Percentiles rank a stretch among this genome's conserved stretches.
Conservation (phyloP, 2,329 filamentous ascomycete species). For the Aspergillus fischeri region DNA sequence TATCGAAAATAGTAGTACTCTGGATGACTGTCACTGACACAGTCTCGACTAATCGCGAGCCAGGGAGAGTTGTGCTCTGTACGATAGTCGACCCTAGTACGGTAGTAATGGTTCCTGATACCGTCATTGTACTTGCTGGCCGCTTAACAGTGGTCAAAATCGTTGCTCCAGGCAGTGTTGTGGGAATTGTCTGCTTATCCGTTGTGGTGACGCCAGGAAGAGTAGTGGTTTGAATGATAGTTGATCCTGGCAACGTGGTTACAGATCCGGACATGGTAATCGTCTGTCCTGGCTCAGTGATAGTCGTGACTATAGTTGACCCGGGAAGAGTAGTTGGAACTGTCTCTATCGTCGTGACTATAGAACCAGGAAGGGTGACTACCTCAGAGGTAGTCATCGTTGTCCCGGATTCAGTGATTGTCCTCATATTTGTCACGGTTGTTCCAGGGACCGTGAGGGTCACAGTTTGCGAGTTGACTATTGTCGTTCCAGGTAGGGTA, state of each 20-base stretch:
- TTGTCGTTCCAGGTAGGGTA: background rate
- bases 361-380: background rate
- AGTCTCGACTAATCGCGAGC: background rate
- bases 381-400: slow-evolving; percentile 10
- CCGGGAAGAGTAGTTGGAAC: background rate
- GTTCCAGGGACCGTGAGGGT: background rate
- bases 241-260: slow-evolving; percentile 16
- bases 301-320: background rate
- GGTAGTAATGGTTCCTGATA: background rate
- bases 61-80: background rate
- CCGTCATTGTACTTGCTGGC: background rate
- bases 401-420: background rate
- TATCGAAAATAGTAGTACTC: slow-evolving; percentile 13
- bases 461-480: background rate
- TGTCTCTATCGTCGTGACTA: background rate
- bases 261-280: background rate
- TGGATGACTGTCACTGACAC: slow-evolving; percentile 13
- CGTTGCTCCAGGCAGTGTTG: background rate
- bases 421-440: background rate
- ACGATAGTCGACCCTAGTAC: background rate
- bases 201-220: background rate
- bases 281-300: background rate
- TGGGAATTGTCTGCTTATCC: background rate
- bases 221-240: background rate
- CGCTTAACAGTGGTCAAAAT: background rate